phyloP scores from a whole-genome alignment of 257 asterid genomes.

The Orobanche coerulescens region DNA sequence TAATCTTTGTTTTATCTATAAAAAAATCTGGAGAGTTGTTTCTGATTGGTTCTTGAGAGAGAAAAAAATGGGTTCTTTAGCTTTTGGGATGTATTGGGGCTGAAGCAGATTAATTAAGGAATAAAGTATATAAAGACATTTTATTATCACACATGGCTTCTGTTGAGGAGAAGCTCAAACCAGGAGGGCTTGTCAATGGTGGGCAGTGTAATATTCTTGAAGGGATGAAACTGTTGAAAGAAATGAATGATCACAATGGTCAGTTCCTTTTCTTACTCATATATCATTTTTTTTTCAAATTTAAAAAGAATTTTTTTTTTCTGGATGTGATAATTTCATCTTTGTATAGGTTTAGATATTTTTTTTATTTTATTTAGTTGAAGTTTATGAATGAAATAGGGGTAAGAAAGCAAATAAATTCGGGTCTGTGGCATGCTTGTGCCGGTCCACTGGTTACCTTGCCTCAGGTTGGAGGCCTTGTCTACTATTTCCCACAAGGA shows the following conservation, averaged over 20 bases:
- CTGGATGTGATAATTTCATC: too few relatives aligned
- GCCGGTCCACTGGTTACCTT: slow-evolving; percentile 81
- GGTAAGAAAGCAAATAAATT: slow-evolving; percentile 47
- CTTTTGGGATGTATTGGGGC: slow-evolving; percentile 17
- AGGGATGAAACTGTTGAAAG: slow-evolving; percentile 74
- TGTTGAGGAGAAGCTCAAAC: slow-evolving; percentile 48
- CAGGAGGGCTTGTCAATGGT: slow-evolving; percentile 41
- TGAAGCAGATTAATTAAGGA: slow-evolving; percentile 20
- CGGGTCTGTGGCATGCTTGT: slow-evolving; percentile 92
- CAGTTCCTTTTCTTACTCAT: background rate
- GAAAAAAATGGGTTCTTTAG: slow-evolving; percentile 14
- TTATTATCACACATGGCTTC: slow-evolving; percentile 37
- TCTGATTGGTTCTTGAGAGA: background rate
- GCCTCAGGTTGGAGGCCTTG: slow-evolving; percentile 92
- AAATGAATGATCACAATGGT: slow-evolving; percentile 61
- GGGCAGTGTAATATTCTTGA: slow-evolving; percentile 53
- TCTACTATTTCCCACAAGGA: slow-evolving; percentile 82
- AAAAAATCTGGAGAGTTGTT: too few relatives aligned
- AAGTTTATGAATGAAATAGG: slow-evolving; percentile 28
- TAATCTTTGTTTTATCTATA: too few relatives aligned
- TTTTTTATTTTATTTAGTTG: slow-evolving; percentile 15
- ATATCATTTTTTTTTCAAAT: too few relatives aligned
- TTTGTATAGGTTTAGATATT: background rate
- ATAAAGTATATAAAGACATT: background rate
- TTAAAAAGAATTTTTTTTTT: too few relatives aligned